A percentile compares a stretch with the other conserved stretches of the same genome.
These are phyloP conservation scores for Scutellaria galericulata DNA, from an alignment of 257 asterid species.

Conservation along the genomic window DNA sequence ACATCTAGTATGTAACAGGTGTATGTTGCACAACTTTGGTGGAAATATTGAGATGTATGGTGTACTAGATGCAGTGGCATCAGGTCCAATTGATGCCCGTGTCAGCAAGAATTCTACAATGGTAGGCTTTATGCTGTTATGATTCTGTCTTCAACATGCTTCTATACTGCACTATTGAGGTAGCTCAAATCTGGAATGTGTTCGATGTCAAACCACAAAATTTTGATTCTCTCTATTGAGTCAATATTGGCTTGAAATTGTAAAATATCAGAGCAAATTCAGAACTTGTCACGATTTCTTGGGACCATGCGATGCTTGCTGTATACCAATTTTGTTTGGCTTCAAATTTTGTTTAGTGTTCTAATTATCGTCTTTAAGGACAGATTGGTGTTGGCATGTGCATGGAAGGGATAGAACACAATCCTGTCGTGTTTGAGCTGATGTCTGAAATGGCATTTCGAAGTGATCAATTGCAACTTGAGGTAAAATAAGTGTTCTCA, in stretches of 20 bases:
- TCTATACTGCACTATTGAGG: no score
- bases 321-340: conserved; percentile 22
- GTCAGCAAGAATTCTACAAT: conserved; percentile 81
- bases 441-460: conserved; percentile 98
- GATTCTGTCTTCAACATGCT: no score
- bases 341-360: conserved; percentile 18
- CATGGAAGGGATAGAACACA: conserved; percentile 99
- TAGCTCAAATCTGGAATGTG: no score
- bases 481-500: conserved; percentile 53
- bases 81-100: conserved; percentile 94
- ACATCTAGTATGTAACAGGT: conserved; percentile 59
- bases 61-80: conserved; percentile 81
- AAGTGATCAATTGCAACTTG: conserved; percentile 54
- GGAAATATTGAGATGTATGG: conserved; percentile 99
- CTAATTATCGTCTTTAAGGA: conserved; percentile 41
- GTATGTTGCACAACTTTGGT: conserved; percentile 98
- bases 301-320: no score
- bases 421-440: conserved; percentile 93
- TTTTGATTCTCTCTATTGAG: no score
- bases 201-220: no score
- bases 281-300: no score
- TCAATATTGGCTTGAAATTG: no score
- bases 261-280: no score
- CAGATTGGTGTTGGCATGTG: conserved; percentile 99
- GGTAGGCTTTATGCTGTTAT: conserved; percentile 52